These are phyloP conservation scores for Rhizophagus clarus DNA, from an alignment of 192 early-diverging fungal species.

Conservation along the genomic window DNA sequence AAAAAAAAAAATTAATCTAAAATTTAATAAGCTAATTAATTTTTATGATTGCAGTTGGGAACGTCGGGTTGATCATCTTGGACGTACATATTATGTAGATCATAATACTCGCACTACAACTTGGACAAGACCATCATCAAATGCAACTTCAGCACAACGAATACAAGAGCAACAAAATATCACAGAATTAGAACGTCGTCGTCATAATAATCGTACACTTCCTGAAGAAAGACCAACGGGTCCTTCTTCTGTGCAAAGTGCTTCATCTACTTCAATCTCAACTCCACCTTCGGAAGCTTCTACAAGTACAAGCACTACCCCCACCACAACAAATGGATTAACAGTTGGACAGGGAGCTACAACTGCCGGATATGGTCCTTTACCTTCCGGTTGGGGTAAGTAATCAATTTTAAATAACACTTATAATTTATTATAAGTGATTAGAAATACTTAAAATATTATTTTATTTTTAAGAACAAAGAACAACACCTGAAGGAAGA, in stretches of 20 bases:
- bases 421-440: neutral
- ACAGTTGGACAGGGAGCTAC: conserved; percentile 52
- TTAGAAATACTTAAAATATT: neutral
- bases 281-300: conserved; percentile 37
- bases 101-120: conserved; percentile 96
- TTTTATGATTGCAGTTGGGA: conserved; percentile 76
- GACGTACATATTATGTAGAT: conserved; percentile 97
- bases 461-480: conserved; percentile 54
- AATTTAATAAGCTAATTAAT: neutral
- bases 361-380: conserved; percentile 68
- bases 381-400: conserved; percentile 79
- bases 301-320: conserved; percentile 24
- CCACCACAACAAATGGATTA: conserved; percentile 35
- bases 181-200: conserved; percentile 74
- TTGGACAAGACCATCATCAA: conserved; percentile 71
- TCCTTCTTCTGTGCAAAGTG: conserved; percentile 39
- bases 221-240: conserved; percentile 63
- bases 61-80: conserved; percentile 89
- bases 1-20: neutral
- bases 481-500: conserved; percentile 77
- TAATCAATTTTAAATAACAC: neutral
- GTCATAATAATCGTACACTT: conserved; percentile 81
- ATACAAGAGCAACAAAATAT: conserved; percentile 52
- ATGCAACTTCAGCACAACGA: conserved; percentile 36
- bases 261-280: conserved; percentile 31